Percentiles rank a stretch among this genome's conserved stretches.
These are phyloP conservation scores for Bocquillonia castaneifolia DNA, from an alignment of 441 rosid species.

Conservation along the genomic window DNA sequence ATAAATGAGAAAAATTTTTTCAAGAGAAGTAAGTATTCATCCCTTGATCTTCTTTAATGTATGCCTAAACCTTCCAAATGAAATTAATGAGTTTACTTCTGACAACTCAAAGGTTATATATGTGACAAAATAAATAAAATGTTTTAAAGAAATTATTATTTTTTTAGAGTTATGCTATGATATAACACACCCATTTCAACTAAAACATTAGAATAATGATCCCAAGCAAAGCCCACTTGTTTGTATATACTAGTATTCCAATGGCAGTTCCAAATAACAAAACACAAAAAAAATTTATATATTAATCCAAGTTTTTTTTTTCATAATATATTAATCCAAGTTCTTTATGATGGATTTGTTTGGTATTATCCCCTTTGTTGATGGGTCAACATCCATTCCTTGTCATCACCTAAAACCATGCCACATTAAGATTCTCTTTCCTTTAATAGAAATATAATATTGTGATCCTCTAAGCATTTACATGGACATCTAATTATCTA, in stretches of 20 bases:
- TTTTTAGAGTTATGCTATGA: conserved; percentile 5
- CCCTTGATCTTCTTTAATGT: conserved; percentile 12
- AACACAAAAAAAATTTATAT: neutral
- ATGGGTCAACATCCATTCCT: conserved; percentile 84
- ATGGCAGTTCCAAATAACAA: neutral
- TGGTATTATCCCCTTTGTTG: conserved; percentile 90
- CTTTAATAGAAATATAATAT: conserved; percentile 49
- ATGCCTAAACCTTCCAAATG: neutral
- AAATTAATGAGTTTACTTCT: conserved; percentile 24
- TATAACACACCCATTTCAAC: conserved; percentile 40
- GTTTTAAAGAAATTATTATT: neutral
- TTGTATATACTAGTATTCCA: neutral
- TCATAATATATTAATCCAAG: conserved; percentile 11
- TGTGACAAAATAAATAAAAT: neutral
- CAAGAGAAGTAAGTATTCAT: neutral
- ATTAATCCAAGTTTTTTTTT: too few relatives aligned
- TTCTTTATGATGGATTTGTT: conserved; percentile 54
- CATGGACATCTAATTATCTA: conserved; percentile 10
- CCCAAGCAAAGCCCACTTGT: conserved; percentile 41
- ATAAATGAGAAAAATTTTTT: conserved; percentile 1
- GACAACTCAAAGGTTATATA: conserved; percentile 19
- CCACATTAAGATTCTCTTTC: conserved; percentile 76
- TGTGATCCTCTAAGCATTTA: conserved; percentile 14
- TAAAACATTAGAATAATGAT: conserved; percentile 32
- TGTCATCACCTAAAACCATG: conserved; percentile 90